Conservation (phyloP, 257 asterid genomes). For the Fraxinus excelsior region DNA sequence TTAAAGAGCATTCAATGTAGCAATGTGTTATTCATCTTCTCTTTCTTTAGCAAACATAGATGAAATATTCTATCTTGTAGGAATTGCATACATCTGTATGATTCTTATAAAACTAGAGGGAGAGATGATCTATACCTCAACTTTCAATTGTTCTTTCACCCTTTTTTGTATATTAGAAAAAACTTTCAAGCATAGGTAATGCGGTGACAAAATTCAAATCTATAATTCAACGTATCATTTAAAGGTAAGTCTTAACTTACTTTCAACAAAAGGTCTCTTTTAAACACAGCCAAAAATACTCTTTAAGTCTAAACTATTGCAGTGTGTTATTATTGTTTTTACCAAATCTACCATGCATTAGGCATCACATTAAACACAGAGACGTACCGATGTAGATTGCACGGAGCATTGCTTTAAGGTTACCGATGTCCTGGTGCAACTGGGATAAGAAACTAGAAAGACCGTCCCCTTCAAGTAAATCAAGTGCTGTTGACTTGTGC, state of each 20-base stretch:
- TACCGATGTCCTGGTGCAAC: constrained; percentile 68
- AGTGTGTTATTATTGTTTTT: not conserved
- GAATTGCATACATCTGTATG: not conserved
- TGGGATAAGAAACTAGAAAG: constrained; percentile 60
- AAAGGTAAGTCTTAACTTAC: not conserved
- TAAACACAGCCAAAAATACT: too few species aligned
- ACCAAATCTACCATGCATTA: not conserved
- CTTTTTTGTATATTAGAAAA: not conserved
- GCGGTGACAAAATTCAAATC: not conserved
- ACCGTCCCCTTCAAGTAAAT: constrained; percentile 79
- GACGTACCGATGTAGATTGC: constrained; percentile 89
- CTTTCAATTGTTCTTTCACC: not conserved
- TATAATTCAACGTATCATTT: not conserved
- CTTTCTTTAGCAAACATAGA: not conserved
- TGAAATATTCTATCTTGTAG: not conserved
- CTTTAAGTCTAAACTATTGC: too few species aligned
- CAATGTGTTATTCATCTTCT: not conserved
- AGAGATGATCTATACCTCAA: not conserved
- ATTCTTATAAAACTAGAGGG: not conserved
- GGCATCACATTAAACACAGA: not conserved
- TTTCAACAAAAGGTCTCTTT: too few species aligned
- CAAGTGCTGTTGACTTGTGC: constrained; percentile 76
- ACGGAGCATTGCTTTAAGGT: constrained; percentile 92
- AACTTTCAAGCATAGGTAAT: not conserved
- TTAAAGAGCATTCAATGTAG: not conserved